Base-by-base conservation (phyloP, 192 early-diverging fungal species). In the Linnemannia schmuckeri region DNA sequence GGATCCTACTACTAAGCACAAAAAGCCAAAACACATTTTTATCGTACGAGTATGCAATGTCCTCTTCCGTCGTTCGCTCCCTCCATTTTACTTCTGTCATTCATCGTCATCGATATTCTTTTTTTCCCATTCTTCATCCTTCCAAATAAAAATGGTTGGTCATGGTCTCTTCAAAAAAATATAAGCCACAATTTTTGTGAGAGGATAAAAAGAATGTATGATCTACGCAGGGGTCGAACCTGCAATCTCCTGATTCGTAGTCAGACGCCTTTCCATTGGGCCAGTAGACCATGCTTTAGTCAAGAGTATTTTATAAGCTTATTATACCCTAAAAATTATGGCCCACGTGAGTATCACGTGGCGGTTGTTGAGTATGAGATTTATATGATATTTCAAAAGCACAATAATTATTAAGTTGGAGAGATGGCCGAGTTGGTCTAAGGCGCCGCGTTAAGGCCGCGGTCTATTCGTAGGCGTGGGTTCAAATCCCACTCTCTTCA, bases 211-310 rank as follows among this genome's bases (percentile, higher is more conserved):
- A 44, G 69, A 1, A 72, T 42, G 41, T n/a, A 49, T 78, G 76
- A 78, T 78, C 76, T 78, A 78, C 33, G 76, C 76, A 78, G 76
- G 76, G 76, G 76, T 78, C 76, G 76, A 78, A 78, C 69, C 66
- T 78, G 77, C 77, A 71, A 70, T n/a, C n/a, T n/a, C n/a, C n/a
- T n/a, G n/a, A n/a, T n/a, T n/a, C n/a, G n/a, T n/a, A n/a, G n/a
- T n/a, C n/a, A n/a, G n/a, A n/a, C n/a, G n/a, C n/a, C n/a, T n/a
- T n/a, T n/a, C n/a, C n/a, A n/a, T n/a, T n/a, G 76, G 76, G 76
- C 66, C 76, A 77, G 27, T 33, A 70, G 63, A 77, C 41, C 63
- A 70, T 63, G 6, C 49, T 44, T 70, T 27, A 40, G 17, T n/a
- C n/a, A n/a, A n/a, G 69, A 35, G 6, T 35, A 6, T 42, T 42